phyloP scores from a whole-genome alignment of 2,329 filamentous ascomycete species.

The Aquanectria penicillioides region DNA sequence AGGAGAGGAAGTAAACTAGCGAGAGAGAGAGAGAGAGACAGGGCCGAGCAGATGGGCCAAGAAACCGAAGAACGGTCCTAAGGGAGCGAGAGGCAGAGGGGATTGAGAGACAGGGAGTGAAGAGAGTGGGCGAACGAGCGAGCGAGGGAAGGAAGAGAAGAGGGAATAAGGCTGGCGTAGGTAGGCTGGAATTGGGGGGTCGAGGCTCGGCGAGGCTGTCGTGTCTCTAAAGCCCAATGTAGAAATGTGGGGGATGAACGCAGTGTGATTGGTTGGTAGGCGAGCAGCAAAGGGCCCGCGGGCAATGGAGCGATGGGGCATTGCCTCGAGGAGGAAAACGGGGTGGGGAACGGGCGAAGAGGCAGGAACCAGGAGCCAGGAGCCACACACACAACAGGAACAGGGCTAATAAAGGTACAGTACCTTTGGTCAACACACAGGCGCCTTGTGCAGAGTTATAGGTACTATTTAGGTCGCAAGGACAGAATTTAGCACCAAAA shows the following conservation, averaged over 20 bases:
- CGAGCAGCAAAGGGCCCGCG: conserved; percentile 28
- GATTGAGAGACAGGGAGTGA: conserved; percentile 15
- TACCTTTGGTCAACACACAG: too few relatives aligned
- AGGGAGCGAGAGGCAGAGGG: conserved; percentile 16
- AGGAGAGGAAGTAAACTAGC: conserved; percentile 18
- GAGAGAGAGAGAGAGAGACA: conserved; percentile 22
- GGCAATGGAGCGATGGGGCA: conserved; percentile 23
- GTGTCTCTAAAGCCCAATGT: conserved; percentile 28
- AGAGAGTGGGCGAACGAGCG: conserved; percentile 9
- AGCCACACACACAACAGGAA: conserved; percentile 13
- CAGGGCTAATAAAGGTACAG: conserved; percentile 10
- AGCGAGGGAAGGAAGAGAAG: conserved; percentile 32
- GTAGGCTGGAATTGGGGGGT: conserved; percentile 39
- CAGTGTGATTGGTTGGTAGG: conserved; percentile 42
- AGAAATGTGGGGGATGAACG: conserved; percentile 29
- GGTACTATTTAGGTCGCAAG: not conserved
- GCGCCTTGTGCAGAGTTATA: too few relatives aligned
- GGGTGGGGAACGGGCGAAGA: conserved; percentile 20
- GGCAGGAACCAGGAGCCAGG: conserved; percentile 10
- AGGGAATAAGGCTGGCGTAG: conserved; percentile 43
- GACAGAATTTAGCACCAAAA: not conserved
- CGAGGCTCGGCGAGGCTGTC: conserved; percentile 43
- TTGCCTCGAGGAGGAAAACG: conserved; percentile 17
- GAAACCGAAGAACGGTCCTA: not conserved
- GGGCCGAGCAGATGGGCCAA: conserved; percentile 17